phyloP scores from a whole-genome alignment of 768 basidiomycete species.

The Lactifluus piperatus region DNA sequence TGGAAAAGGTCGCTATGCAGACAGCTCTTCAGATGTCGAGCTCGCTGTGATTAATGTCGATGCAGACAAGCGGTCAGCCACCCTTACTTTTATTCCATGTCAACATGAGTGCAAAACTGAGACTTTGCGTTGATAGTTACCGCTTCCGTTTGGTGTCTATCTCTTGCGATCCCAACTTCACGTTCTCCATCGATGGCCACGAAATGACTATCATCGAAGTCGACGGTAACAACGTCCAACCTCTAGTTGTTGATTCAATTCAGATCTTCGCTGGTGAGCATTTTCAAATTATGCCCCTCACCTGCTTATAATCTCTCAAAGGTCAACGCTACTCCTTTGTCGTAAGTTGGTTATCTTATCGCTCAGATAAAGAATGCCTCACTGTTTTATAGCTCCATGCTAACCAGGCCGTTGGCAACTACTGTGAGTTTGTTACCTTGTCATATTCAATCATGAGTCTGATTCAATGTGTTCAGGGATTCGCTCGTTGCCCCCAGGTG shows the following conservation, averaged over 20 bases:
- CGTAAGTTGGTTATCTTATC: neutral
- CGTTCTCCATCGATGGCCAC: constrained; percentile 21
- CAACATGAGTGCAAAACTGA: neutral
- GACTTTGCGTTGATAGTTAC: constrained; percentile 1
- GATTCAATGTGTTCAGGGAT: neutral
- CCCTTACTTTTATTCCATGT: neutral
- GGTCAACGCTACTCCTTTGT: constrained; percentile 22
- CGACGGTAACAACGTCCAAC: constrained; percentile 18
- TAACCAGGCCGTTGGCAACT: constrained; percentile 2
- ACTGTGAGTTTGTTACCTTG: neutral
- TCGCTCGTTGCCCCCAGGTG: constrained; percentile 3
- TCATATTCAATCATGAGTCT: neutral
- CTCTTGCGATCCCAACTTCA: constrained; percentile 19
- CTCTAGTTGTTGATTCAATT: constrained; percentile 18
- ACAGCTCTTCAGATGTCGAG: constrained; percentile 7
- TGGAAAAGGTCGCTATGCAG: constrained; percentile 17
- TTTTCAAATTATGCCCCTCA: neutral
- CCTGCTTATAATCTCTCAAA: neutral
- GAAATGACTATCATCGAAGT: constrained; percentile 20
- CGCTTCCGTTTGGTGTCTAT: constrained; percentile 18
- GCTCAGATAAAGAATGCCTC: neutral
- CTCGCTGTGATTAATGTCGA: constrained; percentile 18
- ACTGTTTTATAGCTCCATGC: constrained; percentile 5
- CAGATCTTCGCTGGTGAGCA: constrained; percentile 17
- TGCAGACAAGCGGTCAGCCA: constrained; percentile 16